These are phyloP conservation scores for Ceratobasidium sp. DNA, from an alignment of 1,284 basidiomycete genomes.

Conservation along the genomic window DNA sequence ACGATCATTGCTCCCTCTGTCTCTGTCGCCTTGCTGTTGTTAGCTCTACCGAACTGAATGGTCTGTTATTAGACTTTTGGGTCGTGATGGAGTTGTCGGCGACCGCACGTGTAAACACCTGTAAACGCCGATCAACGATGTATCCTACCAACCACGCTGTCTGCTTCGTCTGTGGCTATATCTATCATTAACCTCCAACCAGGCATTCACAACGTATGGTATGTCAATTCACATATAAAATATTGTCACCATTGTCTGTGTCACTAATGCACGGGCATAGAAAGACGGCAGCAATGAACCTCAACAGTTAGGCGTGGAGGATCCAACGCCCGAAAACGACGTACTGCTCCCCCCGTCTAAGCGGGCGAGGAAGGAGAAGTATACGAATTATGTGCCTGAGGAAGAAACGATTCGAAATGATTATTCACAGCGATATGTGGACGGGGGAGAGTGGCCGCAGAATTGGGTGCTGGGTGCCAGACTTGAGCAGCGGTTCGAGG, in stretches of 20 bases:
- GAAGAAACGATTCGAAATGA: conserved; percentile 97
- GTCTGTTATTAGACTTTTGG: background rate
- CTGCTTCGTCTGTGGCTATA: background rate
- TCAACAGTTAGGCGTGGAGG: conserved; percentile 42
- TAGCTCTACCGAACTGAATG: no score
- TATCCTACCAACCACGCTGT: no score
- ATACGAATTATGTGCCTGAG: conserved; percentile 82
- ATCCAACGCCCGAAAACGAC: conserved; percentile 17
- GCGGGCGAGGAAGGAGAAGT: conserved; percentile 71
- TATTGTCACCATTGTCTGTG: background rate
- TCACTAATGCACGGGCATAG: conserved; percentile 23
- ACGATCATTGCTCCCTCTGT: background rate
- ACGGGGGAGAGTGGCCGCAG: conserved; percentile 89
- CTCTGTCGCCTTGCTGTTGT: no score
- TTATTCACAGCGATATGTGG: conserved; percentile 90
- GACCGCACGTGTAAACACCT: conserved; percentile 17
- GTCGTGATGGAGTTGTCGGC: background rate
- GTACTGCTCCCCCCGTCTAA: conserved; percentile 68
- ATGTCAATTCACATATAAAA: background rate
- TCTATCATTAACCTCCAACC: background rate
- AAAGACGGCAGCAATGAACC: conserved; percentile 36
- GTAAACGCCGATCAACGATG: background rate
- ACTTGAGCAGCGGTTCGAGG: conserved; percentile 87
- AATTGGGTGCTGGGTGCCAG: conserved; percentile 90
- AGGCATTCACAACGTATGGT: conserved; percentile 22